Evolutionary conservation across 805 yeast genomes (phyloP), one percentile per base, ranked within the genome.

Genomic region (Ogataea pignaliae): DNA sequence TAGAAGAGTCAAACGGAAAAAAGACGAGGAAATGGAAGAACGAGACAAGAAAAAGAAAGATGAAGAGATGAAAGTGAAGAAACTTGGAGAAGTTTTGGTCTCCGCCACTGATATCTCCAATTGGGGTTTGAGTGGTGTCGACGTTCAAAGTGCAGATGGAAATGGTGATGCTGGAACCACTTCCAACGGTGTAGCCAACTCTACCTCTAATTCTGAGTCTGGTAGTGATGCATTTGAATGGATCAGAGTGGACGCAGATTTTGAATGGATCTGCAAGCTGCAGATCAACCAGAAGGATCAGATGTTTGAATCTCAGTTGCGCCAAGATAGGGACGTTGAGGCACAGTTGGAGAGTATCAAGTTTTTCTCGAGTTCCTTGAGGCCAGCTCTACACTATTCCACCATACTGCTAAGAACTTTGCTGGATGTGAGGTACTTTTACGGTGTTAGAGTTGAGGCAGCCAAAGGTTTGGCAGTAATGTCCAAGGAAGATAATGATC

Each of bases 221-320:
- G 44, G 47, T 10, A 81, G 79, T 54, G 97, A 91, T 55, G 97
- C 97, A 0, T 93, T 89, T 64, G 99, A 93, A 57, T 93, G 99
- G 99, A 74, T 93, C 33, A 73, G 99, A 54, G 87, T 91, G n/a
- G 99, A 93, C 66, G 90, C 97, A 0, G 99, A 93, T 62, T 86
- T 84, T 56, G 99, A 93, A 62, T 93, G 99, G 99, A 84, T 93
- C 40, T 88, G 95, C 47, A 79, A 78, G 52, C 71, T 88, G 17
- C 74, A 80, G 46, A 79, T 93, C 30, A 87, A 83, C 53, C 97
- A 90, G 64, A 95, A 96, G 0, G 97, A 89, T 55, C 85, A 88
- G 58, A 93, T 93, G 97, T 93, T 78, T 60, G 86, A 88, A 1
- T 87, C 98, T 0, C 99, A 93, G 58, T 67, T 93, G 29, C 93